A percentile compares a stretch with the other conserved stretches of the same genome.
phyloP scores from a whole-genome alignment of 306 rosid genomes.

The Begonia masoniana region DNA sequence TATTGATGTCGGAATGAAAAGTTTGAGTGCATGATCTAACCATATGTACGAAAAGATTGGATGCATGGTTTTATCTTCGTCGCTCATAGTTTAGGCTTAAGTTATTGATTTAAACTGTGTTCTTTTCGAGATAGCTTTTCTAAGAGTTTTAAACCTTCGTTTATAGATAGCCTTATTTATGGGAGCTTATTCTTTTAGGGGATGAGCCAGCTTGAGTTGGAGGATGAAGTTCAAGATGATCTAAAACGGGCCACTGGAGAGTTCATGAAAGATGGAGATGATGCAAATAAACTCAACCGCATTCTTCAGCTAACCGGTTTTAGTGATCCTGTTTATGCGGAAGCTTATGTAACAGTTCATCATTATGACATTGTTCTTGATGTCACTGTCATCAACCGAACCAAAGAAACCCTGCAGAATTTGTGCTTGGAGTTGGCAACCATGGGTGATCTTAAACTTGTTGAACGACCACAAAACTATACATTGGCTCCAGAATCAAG shows the following conservation, averaged over 20 bases:
- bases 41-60: background rate
- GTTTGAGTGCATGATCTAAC: background rate
- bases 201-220: slow-evolving; percentile 98
- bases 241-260: slow-evolving; percentile 99
- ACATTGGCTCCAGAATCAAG: slow-evolving; percentile 95
- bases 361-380: slow-evolving; percentile 96
- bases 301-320: slow-evolving; percentile 99
- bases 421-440: slow-evolving; percentile 98
- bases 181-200: slow-evolving; percentile 41
- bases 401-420: slow-evolving; percentile 95
- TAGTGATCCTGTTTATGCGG: slow-evolving; percentile 99
- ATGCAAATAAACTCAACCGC: slow-evolving; percentile 86
- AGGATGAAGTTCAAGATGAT: slow-evolving; percentile 98
- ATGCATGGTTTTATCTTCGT: background rate
- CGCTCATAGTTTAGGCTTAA: background rate
- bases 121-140: background rate
- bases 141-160: no score
- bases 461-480: slow-evolving; percentile 96
- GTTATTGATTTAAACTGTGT: background rate
- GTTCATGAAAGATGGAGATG: slow-evolving; percentile 82
- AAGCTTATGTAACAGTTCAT: slow-evolving; percentile 94
- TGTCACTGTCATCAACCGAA: slow-evolving; percentile 92
- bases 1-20: no score
- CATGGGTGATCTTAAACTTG: slow-evolving; percentile 98
- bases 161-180: background rate